Percentiles rank a stretch among this genome's conserved stretches.
These are phyloP conservation scores for Fusarium oxysporum DNA, from an alignment of 2,329 filamentous ascomycete genomes.

Conservation along the genomic window DNA sequence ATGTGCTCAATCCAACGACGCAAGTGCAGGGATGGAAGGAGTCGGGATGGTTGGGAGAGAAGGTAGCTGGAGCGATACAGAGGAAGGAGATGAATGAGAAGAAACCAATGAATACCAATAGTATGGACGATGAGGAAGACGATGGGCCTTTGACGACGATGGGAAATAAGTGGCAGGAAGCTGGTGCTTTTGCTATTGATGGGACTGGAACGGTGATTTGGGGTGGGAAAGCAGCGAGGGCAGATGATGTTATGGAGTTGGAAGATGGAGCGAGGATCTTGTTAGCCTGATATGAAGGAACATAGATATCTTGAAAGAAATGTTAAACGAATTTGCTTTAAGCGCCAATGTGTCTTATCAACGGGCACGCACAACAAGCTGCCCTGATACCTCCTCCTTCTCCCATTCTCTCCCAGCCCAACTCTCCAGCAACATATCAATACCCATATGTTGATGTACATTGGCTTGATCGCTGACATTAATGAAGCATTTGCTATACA, in stretches of 20 bases:
- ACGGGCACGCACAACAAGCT: neutral
- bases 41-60: conserved; percentile 65
- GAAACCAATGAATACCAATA: neutral
- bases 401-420: neutral
- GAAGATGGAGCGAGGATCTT: conserved; percentile 60
- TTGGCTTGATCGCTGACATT: neutral
- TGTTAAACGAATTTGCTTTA: no score
- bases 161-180: conserved; percentile 69
- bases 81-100: conserved; percentile 47
- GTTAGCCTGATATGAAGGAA: conserved; percentile 28
- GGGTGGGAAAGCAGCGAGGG: conserved; percentile 60
- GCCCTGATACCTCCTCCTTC: neutral
- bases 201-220: conserved; percentile 62
- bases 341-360: no score
- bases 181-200: conserved; percentile 64
- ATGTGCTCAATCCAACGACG: conserved; percentile 64
- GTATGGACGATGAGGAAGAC: conserved; percentile 39
- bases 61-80: conserved; percentile 61
- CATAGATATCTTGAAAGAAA: no score
- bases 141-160: conserved; percentile 58
- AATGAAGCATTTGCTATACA: neutral
- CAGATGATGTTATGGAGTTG: conserved; percentile 65
- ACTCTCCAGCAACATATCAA: neutral
- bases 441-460: neutral
- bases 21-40: conserved; percentile 65